Evolutionary conservation across 129 eudicot genomes (phyloP).

Genomic region (Erigeron canadensis): DNA sequence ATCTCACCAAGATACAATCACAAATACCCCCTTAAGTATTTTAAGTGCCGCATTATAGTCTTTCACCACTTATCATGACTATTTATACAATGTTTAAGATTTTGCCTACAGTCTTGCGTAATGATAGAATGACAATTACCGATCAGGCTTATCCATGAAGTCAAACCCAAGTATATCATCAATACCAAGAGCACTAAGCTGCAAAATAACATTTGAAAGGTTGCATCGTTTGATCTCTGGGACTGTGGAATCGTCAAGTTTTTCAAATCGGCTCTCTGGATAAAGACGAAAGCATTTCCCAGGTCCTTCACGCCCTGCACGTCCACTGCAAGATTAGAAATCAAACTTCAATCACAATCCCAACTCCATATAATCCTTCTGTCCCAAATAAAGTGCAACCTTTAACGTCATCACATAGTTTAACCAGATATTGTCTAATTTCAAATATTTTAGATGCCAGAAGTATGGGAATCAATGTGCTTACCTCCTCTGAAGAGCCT

Average conservation of each 20-base stretch:
- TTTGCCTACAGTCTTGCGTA: not conserved
- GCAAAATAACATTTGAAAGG: constrained; percentile 85
- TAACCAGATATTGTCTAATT: not conserved
- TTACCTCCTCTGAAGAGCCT: constrained; percentile 97
- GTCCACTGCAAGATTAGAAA: constrained; percentile 62
- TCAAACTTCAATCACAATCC: constrained; percentile 15
- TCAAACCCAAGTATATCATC: constrained; percentile 84
- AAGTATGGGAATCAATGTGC: not conserved
- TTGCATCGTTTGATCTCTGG: constrained; percentile 92
- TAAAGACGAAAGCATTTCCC: constrained; percentile 95
- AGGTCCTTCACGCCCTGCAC: constrained; percentile 99
- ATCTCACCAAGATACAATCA: not conserved
- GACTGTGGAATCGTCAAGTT: constrained; percentile 69
- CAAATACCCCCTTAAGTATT: not conserved
- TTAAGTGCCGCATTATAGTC: not conserved
- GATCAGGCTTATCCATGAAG: constrained; percentile 93
- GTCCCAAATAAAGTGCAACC: not conserved
- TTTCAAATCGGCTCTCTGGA: constrained; percentile 78
- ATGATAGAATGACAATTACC: constrained; percentile 35
- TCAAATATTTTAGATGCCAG: not conserved
- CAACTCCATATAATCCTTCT: not conserved
- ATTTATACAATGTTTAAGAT: not conserved
- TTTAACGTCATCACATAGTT: not conserved
- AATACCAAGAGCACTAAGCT: constrained; percentile 89
- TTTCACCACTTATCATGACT: not conserved